A percentile compares a stretch with the other conserved stretches of the same genome.
Conservation (phyloP, 208 protist genomes). For the Balamuthia mandrillaris region DNA sequence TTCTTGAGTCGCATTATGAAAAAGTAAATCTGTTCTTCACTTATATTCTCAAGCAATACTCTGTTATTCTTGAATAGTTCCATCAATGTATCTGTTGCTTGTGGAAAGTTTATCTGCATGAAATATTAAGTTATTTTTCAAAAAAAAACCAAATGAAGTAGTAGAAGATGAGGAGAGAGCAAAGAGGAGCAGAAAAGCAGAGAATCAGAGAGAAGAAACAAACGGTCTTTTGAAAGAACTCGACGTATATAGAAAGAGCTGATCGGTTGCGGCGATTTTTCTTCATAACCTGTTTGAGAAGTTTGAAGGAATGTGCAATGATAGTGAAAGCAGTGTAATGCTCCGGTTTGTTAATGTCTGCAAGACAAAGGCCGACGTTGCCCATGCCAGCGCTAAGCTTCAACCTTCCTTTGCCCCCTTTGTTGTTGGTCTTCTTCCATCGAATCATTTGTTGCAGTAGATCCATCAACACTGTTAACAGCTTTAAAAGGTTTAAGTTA, state of each 20-base stretch:
- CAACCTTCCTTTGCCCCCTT: too few relatives aligned
- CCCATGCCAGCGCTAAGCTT: slow-evolving; percentile 1
- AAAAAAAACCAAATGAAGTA: too few relatives aligned
- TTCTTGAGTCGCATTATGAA: slow-evolving; percentile 23
- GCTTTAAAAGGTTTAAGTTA: not conserved
- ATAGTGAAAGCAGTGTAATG: slow-evolving; percentile 21
- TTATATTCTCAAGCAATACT: slow-evolving; percentile 14
- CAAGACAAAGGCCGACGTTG: too few relatives aligned
- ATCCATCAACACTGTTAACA: slow-evolving; percentile 21
- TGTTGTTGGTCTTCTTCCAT: too few relatives aligned
- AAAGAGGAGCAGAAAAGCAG: not conserved
- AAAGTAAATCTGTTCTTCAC: slow-evolving; percentile 26
- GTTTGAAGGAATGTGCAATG: slow-evolving; percentile 4
- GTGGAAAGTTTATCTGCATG: slow-evolving; percentile 26
- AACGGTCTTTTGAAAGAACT: slow-evolving; percentile 15
- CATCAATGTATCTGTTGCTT: slow-evolving; percentile 20
- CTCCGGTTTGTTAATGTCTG: slow-evolving; percentile 12
- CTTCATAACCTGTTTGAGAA: slow-evolving; percentile 36
- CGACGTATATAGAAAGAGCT: slow-evolving; percentile 15
- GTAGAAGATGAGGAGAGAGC: not conserved
- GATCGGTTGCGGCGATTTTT: slow-evolving; percentile 11
- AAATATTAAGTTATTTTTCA: too few relatives aligned
- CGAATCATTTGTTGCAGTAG: slow-evolving; percentile 22
- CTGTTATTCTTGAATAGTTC: slow-evolving; percentile 32
- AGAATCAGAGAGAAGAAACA: too few relatives aligned